These are phyloP conservation scores for Pisolithus sp. DNA, from an alignment of 768 basidiomycete species.

Conservation along the genomic window DNA sequence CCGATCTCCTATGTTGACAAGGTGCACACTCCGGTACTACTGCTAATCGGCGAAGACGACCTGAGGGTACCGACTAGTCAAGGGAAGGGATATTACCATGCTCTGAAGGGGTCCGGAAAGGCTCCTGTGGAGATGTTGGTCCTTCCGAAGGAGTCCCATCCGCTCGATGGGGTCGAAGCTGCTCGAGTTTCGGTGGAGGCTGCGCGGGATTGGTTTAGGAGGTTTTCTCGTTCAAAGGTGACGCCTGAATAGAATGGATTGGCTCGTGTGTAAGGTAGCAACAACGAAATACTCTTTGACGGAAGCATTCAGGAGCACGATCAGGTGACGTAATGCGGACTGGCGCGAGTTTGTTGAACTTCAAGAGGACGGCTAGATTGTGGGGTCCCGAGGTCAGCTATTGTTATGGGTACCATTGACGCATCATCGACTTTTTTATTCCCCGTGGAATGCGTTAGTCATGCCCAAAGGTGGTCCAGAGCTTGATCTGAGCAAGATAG, in stretches of 20 bases:
- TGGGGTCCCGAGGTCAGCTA: too few species aligned
- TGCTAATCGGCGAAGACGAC: constrained; percentile 57
- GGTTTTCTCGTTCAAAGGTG: constrained; percentile 8
- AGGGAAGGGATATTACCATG: constrained; percentile 58
- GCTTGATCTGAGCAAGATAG: too few species aligned
- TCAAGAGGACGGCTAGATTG: too few species aligned
- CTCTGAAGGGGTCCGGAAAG: constrained; percentile 41
- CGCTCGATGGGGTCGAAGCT: constrained; percentile 58
- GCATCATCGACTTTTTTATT: too few species aligned
- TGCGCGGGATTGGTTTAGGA: constrained; percentile 43
- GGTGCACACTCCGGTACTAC: constrained; percentile 47
- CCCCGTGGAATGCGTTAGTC: too few species aligned
- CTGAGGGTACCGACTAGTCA: constrained; percentile 58
- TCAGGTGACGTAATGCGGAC: too few species aligned
- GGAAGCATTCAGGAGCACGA: too few species aligned
- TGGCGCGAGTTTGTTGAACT: too few species aligned
- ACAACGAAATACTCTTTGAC: too few species aligned
- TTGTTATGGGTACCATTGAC: too few species aligned
- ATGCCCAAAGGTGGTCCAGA: too few species aligned
- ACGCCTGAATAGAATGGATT: not conserved
- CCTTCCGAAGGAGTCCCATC: constrained; percentile 58
- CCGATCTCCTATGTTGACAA: constrained; percentile 50
- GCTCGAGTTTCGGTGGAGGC: constrained; percentile 49
- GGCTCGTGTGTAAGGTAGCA: not conserved
- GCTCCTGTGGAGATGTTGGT: constrained; percentile 49